phyloP scores from a whole-genome alignment of 768 basidiomycete species.

The Pleurotus djamor region DNA sequence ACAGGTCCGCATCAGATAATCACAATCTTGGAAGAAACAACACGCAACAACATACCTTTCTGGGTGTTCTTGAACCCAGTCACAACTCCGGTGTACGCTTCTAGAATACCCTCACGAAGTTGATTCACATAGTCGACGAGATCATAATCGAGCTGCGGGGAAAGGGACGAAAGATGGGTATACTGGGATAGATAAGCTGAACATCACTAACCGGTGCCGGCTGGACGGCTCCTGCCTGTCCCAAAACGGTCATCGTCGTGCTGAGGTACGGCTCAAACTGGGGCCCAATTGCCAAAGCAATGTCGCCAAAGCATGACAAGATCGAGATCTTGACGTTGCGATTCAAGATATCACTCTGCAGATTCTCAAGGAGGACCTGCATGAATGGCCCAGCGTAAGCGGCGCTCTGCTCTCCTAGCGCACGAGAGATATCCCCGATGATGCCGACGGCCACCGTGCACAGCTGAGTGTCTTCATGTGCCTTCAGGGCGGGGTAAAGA shows the following conservation, averaged over 20 bases:
- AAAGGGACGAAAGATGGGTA: constrained; percentile 8
- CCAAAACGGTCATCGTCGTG: constrained; percentile 87
- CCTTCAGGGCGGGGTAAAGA: constrained; percentile 85
- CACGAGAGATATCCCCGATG: constrained; percentile 95
- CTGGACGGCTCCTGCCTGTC: constrained; percentile 86
- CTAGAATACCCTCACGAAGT: constrained; percentile 92
- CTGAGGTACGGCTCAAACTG: constrained; percentile 87
- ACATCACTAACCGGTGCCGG: constrained; percentile 73
- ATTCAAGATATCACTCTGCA: constrained; percentile 88
- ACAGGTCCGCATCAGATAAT: constrained; percentile 5
- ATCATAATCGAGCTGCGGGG: constrained; percentile 72
- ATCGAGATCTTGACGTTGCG: constrained; percentile 98
- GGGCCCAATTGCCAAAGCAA: constrained; percentile 88
- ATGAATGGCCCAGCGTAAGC: constrained; percentile 90
- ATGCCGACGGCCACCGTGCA: constrained; percentile 96
- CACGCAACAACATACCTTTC: constrained; percentile 50
- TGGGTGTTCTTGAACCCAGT: constrained; percentile 85
- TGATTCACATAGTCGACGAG: constrained; percentile 89
- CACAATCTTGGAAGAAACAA: background rate
- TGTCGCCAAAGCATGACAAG: constrained; percentile 93
- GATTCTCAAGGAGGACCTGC: constrained; percentile 86
- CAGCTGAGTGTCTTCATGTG: constrained; percentile 93
- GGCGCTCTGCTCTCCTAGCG: constrained; percentile 79
- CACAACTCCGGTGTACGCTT: constrained; percentile 95
- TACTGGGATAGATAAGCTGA: background rate